phyloP scores from a whole-genome alignment of 495 filamentous ascomycete genomes.

The Penicillium antarcticum region DNA sequence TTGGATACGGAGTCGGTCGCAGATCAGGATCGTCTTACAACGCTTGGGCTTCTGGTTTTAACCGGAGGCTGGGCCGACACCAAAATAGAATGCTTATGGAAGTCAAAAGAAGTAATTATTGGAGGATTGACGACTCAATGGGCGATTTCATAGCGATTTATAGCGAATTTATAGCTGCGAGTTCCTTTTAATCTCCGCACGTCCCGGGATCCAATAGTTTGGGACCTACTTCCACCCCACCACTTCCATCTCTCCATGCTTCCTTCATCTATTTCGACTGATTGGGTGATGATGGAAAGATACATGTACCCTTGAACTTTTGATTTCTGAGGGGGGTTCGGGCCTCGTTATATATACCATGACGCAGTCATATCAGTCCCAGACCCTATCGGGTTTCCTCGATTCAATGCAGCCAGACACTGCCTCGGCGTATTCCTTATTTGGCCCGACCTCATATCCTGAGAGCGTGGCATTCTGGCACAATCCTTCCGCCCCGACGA shows the following conservation, averaged over 20 bases:
- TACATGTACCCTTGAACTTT: no score
- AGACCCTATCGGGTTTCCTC: slow-evolving; percentile 30
- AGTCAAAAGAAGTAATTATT: background rate
- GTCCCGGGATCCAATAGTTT: slow-evolving; percentile 17
- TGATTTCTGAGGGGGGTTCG: background rate
- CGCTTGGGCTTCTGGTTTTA: background rate
- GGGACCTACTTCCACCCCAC: slow-evolving; percentile 19
- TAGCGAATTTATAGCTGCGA: background rate
- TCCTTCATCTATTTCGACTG: background rate
- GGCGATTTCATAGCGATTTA: no score
- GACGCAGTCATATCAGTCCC: slow-evolving; percentile 35
- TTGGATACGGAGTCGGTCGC: slow-evolving; percentile 6
- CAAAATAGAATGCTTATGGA: slow-evolving; percentile 5
- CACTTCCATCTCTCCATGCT: slow-evolving; percentile 1
- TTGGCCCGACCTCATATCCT: slow-evolving; percentile 37
- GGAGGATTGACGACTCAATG: no score
- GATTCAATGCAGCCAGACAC: slow-evolving; percentile 27
- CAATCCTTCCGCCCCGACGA: slow-evolving; percentile 27
- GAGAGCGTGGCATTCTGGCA: slow-evolving; percentile 46
- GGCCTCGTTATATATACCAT: slow-evolving; percentile 15
- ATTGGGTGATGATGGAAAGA: background rate
- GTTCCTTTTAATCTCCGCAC: slow-evolving; percentile 24
- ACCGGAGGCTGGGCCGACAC: slow-evolving; percentile 2
- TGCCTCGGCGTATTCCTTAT: slow-evolving; percentile 35
- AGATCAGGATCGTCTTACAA: slow-evolving; percentile 9